phyloP scores from a whole-genome alignment of 202 grass and related monocot species.

The Carex arenaria region DNA sequence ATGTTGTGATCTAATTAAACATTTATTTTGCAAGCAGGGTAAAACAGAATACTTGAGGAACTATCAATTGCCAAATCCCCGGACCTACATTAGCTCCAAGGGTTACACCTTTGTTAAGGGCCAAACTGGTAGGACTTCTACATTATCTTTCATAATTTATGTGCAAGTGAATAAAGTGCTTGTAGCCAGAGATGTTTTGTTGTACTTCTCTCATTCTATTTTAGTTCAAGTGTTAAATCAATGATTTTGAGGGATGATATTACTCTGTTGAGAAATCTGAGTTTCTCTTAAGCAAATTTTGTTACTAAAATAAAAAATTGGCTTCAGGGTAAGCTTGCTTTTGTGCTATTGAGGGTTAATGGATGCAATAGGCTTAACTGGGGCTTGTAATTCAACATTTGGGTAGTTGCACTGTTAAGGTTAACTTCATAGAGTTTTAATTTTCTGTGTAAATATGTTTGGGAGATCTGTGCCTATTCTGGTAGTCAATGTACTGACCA shows the following conservation, averaged over 20 bases:
- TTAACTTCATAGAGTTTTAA: not conserved
- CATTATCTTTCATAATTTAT: not conserved
- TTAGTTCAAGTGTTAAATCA: not conserved
- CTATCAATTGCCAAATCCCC: conserved; percentile 77
- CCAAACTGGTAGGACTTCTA: conserved; percentile 57
- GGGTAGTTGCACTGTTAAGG: not conserved
- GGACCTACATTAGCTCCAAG: conserved; percentile 82
- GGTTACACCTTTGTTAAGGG: conserved; percentile 83
- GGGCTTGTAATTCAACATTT: not conserved
- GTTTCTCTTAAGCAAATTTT: not conserved
- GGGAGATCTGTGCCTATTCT: not conserved
- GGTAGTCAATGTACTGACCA: not conserved
- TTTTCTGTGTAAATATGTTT: not conserved
- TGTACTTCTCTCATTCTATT: not conserved
- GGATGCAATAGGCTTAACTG: not conserved
- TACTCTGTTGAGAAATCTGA: not conserved
- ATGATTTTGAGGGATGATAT: not conserved
- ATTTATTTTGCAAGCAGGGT: conserved; percentile 37
- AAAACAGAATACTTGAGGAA: conserved; percentile 86
- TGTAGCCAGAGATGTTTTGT: not conserved
- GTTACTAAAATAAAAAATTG: not conserved
- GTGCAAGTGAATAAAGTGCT: not conserved
- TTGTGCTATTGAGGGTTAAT: conserved; percentile 1
- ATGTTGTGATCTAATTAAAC: not conserved
- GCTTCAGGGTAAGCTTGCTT: not conserved